These are phyloP conservation scores for Tephrocybe sp. DNA, from an alignment of 768 basidiomycete species.

Conservation along the genomic window DNA sequence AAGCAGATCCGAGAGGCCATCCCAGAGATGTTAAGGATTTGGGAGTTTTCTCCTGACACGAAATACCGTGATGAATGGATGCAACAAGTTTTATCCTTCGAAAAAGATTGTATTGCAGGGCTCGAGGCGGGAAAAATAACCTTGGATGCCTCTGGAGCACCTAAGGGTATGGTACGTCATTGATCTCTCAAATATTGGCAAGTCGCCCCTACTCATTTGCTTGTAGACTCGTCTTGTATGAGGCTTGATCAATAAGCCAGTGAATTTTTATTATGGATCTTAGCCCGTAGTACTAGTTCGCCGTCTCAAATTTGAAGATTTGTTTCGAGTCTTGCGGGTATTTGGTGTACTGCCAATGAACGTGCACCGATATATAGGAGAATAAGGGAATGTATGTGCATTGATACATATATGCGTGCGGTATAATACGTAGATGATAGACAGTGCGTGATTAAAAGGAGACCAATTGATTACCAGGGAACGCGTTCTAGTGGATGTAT, in stretches of 20 bases:
- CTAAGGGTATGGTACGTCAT: conserved; percentile 1
- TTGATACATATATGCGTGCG: not conserved
- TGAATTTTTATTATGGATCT: too few relatives aligned
- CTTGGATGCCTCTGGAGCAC: conserved; percentile 3
- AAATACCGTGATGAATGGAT: not conserved
- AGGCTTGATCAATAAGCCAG: too few relatives aligned
- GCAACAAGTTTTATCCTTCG: conserved; percentile 16
- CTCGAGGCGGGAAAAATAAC: conserved; percentile 6
- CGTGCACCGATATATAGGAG: too few relatives aligned
- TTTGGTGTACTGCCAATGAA: too few relatives aligned
- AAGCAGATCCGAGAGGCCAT: conserved; percentile 21
- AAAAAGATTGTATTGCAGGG: conserved; percentile 3
- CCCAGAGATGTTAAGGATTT: conserved; percentile 22
- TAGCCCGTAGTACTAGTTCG: too few relatives aligned
- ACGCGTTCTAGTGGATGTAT: not conserved
- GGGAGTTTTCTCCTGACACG: conserved; percentile 15
- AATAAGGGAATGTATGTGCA: not conserved
- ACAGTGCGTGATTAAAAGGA: not conserved
- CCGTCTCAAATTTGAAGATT: too few relatives aligned
- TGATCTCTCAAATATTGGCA: not conserved
- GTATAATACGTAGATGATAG: not conserved
- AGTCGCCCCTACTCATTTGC: too few relatives aligned
- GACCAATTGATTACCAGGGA: not conserved
- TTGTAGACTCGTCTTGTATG: not conserved
- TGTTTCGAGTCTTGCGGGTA: too few relatives aligned